phyloP scores from a whole-genome alignment of 352 stramenopile genomes.

The Globisporangium heterothallicum region DNA sequence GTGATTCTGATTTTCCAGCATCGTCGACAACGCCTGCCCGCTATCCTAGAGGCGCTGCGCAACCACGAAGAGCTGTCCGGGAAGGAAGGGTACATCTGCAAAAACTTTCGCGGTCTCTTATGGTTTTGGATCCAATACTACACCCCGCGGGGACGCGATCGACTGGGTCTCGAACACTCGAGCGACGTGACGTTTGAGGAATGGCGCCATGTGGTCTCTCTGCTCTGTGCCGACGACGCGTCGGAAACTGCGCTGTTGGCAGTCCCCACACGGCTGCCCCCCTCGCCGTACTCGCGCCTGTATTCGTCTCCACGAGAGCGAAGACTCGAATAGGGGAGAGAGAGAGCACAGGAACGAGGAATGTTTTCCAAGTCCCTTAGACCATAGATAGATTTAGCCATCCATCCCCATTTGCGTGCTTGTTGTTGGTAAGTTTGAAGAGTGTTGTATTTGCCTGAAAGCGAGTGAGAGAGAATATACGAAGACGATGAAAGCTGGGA shows the following conservation, averaged over 20 bases:
- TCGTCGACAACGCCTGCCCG: constrained; percentile 74
- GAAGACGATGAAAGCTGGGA: no score
- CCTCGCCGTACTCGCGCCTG: constrained; percentile 62
- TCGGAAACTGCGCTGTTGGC: constrained; percentile 77
- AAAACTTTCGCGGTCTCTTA: constrained; percentile 90
- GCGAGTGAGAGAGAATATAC: no score
- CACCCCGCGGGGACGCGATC: constrained; percentile 88
- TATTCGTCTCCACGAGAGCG: constrained; percentile 23
- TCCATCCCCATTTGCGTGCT: not conserved
- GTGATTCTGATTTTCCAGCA: constrained; percentile 94
- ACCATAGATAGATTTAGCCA: constrained; percentile 9
- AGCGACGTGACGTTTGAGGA: constrained; percentile 93
- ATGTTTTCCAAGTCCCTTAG: not conserved
- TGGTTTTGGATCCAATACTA: constrained; percentile 98
- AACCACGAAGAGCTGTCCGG: constrained; percentile 58
- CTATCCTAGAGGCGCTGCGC: constrained; percentile 61
- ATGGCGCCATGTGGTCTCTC: constrained; percentile 87
- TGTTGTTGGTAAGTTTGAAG: not conserved
- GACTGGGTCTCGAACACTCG: constrained; percentile 92
- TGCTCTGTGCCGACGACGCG: constrained; percentile 92
- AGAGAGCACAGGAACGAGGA: not conserved
- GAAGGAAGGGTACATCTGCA: constrained; percentile 65
- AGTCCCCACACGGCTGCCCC: constrained; percentile 39
- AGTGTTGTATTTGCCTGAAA: not conserved
- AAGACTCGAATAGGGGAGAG: constrained; percentile 5